Evolutionary conservation across 2,329 filamentous ascomycete species (phyloP).

Genomic region (Ophiostoma quercus): DNA sequence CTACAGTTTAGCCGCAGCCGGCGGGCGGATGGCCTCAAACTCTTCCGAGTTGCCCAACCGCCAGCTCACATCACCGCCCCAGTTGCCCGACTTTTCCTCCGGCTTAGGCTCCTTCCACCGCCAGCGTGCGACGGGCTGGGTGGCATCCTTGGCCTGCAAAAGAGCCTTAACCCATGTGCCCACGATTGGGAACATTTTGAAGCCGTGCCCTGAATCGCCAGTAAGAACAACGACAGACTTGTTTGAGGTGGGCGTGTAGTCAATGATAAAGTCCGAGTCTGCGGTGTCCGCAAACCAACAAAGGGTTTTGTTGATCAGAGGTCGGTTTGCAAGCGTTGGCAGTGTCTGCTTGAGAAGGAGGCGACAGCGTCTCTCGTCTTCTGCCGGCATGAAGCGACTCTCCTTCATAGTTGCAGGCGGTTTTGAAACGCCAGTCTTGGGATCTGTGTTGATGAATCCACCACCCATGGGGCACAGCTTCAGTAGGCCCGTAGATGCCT

Average conservation of each 20-base stretch:
- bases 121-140: neutral
- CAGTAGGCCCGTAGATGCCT: conserved; percentile 51
- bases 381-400: neutral
- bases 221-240: neutral
- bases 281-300: neutral
- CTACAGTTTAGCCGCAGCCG: neutral
- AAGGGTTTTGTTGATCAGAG: neutral
- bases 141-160: neutral
- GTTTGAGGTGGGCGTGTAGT: conserved; percentile 32
- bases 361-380: neutral
- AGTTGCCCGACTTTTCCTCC: conserved; percentile 33
- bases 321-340: neutral
- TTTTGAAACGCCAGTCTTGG: neutral
- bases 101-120: neutral
- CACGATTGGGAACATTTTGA: conserved; percentile 19
- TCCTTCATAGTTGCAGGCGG: neutral
- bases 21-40: neutral
- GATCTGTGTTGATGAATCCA: neutral
- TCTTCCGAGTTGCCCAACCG: conserved; percentile 1
- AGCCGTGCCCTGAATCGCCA: conserved; percentile 17
- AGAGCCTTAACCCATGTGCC: conserved; percentile 5
- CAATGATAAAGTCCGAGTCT: neutral
- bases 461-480: conserved; percentile 43
- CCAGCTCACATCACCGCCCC: conserved; percentile 14
- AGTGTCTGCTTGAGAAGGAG: neutral